These are phyloP conservation scores for Cardiospermum halicacabum DNA, from an alignment of 345 rosid genomes.

Conservation along the genomic window DNA sequence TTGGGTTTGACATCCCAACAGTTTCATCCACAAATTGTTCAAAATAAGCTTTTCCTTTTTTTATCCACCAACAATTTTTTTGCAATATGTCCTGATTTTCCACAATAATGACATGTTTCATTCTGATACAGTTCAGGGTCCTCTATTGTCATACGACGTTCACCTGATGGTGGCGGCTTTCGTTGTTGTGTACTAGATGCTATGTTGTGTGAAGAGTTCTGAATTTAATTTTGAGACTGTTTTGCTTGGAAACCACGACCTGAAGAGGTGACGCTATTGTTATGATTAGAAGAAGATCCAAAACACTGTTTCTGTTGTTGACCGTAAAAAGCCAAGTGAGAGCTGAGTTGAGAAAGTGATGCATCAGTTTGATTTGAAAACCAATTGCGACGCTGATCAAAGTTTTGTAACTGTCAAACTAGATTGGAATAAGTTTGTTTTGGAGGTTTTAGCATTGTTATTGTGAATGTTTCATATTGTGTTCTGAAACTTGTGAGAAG, in stretches of 20 bases:
- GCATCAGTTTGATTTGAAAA: background rate
- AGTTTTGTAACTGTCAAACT: constrained; percentile 6
- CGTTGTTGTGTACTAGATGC: background rate
- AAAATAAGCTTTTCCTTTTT: background rate
- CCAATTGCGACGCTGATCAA: background rate
- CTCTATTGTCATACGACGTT: background rate
- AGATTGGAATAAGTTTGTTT: constrained; percentile 5
- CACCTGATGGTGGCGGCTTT: background rate
- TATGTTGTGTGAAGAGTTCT: background rate
- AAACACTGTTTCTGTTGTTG: background rate
- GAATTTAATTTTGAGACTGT: background rate
- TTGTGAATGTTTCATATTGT: constrained; percentile 9
- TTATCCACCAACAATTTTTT: background rate
- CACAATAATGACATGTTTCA: background rate
- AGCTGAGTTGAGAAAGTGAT: background rate
- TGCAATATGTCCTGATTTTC: background rate
- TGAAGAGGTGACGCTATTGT: background rate
- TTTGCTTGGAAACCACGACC: constrained; percentile 11
- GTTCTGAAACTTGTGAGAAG: constrained; percentile 11
- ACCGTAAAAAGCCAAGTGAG: constrained; percentile 11
- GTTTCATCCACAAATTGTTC: too few relatives aligned
- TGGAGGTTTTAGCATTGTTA: constrained; percentile 13
- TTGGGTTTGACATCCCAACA: too few relatives aligned
- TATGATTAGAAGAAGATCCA: background rate
- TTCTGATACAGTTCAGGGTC: background rate